phyloP scores from a whole-genome alignment of 176 grass and related monocot species.

The Themeda triandra region DNA sequence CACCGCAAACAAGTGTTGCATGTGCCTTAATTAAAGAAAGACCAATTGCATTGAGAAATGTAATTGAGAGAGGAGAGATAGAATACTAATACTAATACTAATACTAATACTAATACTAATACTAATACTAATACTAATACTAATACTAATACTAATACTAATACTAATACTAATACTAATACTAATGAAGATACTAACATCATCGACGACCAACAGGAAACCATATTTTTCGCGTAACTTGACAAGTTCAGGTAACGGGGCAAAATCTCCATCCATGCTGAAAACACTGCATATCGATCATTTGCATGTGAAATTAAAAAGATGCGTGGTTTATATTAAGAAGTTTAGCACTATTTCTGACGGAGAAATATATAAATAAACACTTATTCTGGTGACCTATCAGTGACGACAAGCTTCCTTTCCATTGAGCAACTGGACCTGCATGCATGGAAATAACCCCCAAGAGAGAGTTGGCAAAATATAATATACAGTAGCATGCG shows the following conservation, averaged over 20 bases:
- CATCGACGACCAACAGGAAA: slow-evolving; percentile 83
- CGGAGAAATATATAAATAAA: too few species aligned
- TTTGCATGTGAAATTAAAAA: too few species aligned
- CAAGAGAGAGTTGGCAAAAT: neutral
- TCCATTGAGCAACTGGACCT: too few species aligned
- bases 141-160: too few species aligned
- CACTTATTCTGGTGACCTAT: slow-evolving; percentile 16
- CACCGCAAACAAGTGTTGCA: slow-evolving; percentile 80
- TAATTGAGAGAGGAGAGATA: neutral
- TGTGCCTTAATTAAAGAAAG: slow-evolving; percentile 47
- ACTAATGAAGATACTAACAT: slow-evolving; percentile 38
- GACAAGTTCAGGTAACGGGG: slow-evolving; percentile 64
- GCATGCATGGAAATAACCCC: slow-evolving; percentile 9
- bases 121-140: too few species aligned
- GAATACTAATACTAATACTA: too few species aligned
- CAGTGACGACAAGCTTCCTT: too few species aligned
- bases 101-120: too few species aligned
- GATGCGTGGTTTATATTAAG: too few species aligned
- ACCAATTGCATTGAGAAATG: neutral
- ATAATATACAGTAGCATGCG: too few species aligned
- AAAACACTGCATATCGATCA: slow-evolving; percentile 54
- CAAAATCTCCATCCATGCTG: slow-evolving; percentile 93
- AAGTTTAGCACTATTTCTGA: neutral
- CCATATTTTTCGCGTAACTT: slow-evolving; percentile 59
- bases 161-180: too few species aligned